Percentiles rank a stretch among this genome's conserved stretches.
Conservation (phyloP, 352 stramenopile genomes). For the Phytophthora tubulina region DNA sequence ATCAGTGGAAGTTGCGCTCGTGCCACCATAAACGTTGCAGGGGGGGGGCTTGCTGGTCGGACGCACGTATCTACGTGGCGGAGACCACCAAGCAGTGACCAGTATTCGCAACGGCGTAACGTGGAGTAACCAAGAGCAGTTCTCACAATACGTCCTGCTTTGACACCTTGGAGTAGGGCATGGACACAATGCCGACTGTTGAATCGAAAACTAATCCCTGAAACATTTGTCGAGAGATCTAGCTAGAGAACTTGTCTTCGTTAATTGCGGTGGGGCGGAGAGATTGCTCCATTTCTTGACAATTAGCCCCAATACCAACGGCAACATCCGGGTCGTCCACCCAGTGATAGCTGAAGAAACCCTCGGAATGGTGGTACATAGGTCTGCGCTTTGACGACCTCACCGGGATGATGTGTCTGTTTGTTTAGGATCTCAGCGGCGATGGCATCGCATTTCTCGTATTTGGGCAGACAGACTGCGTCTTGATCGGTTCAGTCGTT, state of each 20-base stretch:
- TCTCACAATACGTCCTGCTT: not conserved
- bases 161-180: not conserved
- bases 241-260: slow-evolving; percentile 34
- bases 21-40: not conserved
- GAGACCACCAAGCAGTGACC: not conserved
- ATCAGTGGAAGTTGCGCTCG: not conserved
- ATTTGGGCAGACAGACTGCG: not conserved
- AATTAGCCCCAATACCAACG: slow-evolving; percentile 3
- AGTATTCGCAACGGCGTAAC: not conserved
- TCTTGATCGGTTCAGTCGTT: slow-evolving; percentile 16
- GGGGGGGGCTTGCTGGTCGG: not conserved
- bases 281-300: slow-evolving; percentile 6
- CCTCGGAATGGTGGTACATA: not conserved
- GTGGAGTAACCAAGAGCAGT: not conserved
- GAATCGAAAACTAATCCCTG: not conserved
- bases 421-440: slow-evolving; percentile 6
- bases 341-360: slow-evolving; percentile 30
- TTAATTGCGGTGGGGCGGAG: slow-evolving; percentile 23
- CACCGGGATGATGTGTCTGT: not conserved
- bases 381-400: slow-evolving; percentile 6
- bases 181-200: not conserved
- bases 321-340: slow-evolving; percentile 7
- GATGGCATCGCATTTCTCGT: slow-evolving; percentile 8
- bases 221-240: not conserved
- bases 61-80: not conserved